A percentile compares a stretch with the other conserved stretches of the same genome.
These are phyloP conservation scores for Epichloe amarillans DNA, from an alignment of 2,329 filamentous ascomycete genomes.

Conservation along the genomic window DNA sequence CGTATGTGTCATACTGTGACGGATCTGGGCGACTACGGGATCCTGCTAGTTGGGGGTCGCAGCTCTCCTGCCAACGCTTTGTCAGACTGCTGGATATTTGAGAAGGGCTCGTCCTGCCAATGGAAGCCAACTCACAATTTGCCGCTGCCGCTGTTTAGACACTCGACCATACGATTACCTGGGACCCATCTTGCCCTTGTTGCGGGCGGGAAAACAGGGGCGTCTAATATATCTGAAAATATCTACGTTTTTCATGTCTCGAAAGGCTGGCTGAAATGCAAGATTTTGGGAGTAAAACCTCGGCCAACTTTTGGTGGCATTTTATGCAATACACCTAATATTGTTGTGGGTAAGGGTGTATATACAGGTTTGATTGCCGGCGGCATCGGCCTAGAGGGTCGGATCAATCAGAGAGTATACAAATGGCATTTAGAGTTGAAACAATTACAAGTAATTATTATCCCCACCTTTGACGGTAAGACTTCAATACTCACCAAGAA, in stretches of 20 bases:
- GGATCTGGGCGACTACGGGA: constrained; percentile 41
- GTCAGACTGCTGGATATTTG: constrained; percentile 63
- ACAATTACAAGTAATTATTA: background rate
- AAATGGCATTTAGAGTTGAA: constrained; percentile 35
- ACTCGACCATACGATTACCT: constrained; percentile 45
- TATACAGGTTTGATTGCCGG: constrained; percentile 54
- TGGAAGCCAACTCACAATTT: constrained; percentile 57
- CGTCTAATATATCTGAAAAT: constrained; percentile 32
- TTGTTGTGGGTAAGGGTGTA: constrained; percentile 12
- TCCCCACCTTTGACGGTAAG: background rate
- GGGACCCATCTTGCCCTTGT: constrained; percentile 40
- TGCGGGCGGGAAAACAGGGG: constrained; percentile 46
- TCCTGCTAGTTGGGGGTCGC: constrained; percentile 63
- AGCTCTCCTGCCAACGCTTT: constrained; percentile 59
- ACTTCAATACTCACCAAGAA: background rate
- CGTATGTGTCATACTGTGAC: constrained; percentile 70
- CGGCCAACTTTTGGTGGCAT: constrained; percentile 31
- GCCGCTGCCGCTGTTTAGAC: constrained; percentile 62
- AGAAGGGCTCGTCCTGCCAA: constrained; percentile 28
- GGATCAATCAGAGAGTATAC: constrained; percentile 49
- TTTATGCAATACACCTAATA: constrained; percentile 18
- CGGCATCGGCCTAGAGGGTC: constrained; percentile 54
- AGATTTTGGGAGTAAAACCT: constrained; percentile 19
- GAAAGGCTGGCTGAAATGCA: constrained; percentile 34
- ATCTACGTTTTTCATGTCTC: constrained; percentile 39